Evolutionary conservation across 352 stramenopile species (phyloP).

Genomic region (Globisporangium barbulae): DNA sequence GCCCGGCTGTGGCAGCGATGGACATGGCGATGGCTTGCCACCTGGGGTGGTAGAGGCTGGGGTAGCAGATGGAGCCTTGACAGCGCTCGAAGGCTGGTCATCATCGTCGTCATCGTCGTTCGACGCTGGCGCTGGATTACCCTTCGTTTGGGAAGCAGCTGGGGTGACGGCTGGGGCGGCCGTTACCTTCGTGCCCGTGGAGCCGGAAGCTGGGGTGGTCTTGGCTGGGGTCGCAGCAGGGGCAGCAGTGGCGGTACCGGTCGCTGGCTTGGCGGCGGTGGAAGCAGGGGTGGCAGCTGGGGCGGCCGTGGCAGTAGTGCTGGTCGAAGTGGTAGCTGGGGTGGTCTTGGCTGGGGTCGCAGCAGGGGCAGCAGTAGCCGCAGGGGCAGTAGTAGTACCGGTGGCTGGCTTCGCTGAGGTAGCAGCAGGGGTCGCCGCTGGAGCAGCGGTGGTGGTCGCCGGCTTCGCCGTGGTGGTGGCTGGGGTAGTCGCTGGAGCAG

Average conservation of each 20-base stretch:
- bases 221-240: slow-evolving; percentile 1
- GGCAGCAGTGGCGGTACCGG: background rate
- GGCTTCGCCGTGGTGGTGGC: background rate
- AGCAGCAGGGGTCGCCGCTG: slow-evolving; percentile 8
- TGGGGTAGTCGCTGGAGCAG: slow-evolving; percentile 1
- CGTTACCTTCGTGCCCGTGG: background rate
- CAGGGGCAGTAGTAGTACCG: background rate
- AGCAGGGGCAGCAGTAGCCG: background rate
- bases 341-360: background rate
- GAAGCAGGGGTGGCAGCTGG: slow-evolving; percentile 3
- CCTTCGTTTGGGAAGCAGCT: background rate
- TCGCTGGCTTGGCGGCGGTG: slow-evolving; percentile 1
- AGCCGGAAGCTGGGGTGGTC: background rate
- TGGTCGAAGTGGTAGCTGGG: background rate
- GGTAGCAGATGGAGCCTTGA: background rate
- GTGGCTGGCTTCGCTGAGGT: slow-evolving; percentile 3
- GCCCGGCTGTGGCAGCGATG: slow-evolving; percentile 25
- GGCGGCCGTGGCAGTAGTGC: background rate
- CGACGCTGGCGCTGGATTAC: slow-evolving; percentile 4
- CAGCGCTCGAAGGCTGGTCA: slow-evolving; percentile 1
- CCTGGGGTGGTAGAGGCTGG: slow-evolving; percentile 12
- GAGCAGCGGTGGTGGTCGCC: background rate
- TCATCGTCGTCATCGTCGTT: slow-evolving; percentile 17
- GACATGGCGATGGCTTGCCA: slow-evolving; percentile 20
- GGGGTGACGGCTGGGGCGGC: background rate